Base-by-base conservation (phyloP, 345 rosid genomes). In the Conringia planisiliqua region DNA sequence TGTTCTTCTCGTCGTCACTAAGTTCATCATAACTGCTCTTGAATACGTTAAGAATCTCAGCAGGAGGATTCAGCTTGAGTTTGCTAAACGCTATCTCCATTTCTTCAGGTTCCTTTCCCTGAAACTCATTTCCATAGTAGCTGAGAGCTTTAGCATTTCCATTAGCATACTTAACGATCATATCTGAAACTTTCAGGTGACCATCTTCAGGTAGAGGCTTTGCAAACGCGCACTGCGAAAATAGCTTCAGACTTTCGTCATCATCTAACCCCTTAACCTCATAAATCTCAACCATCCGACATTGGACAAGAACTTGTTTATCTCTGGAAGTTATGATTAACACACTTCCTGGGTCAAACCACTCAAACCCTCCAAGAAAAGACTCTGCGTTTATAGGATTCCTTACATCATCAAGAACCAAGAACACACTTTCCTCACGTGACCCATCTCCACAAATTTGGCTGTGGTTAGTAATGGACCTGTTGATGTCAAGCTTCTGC, bases 11-110 rank as follows among this genome's bases (percentile, higher is more conserved):
- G n/a, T 72, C 30, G 1, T 40, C 73, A 32, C 57, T 48, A 6
- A 79, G 73, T 35, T 35, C 82, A 58, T 70, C 73, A 51, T 48
- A 79, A 40, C 77, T 71, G 43, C 44, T 75, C 39, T 42, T 70
- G 60, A 80, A 48, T 5, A 65, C 13, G 6, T 71, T 10, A 26
- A 54, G 48, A 64, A 80, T 66, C 30, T 71, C 46, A 9, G 14
- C 2, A 2, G 62, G 62, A 9, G 73, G 73, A 55, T 13, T 7
- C 4, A 5, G 62, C 63, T 66, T 66, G 46, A 48, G 33, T 22
- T 63, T 11, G 27, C 1, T 0, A 63, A 63, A 66, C 2, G 12
- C 20, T 32, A 0, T 4, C 52, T 55, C 63, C 62, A 69, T 54
- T 39, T 55, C 73, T 11, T 57, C 17, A 3, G 70, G 52, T 26